phyloP scores from a whole-genome alignment of 768 basidiomycete genomes.

The Fistulinella prunicolor region DNA sequence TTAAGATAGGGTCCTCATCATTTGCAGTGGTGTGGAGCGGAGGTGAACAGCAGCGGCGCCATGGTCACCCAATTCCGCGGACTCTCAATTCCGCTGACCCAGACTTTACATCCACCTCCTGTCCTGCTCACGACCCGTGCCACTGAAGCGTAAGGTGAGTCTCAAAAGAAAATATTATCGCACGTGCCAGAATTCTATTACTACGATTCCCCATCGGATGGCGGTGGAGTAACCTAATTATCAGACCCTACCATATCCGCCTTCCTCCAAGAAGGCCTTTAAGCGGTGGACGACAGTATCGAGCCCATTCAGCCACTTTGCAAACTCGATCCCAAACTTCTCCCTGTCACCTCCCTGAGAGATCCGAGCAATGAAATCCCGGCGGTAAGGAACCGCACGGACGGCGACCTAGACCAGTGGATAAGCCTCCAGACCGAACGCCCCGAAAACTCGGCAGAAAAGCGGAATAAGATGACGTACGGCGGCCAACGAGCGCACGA shows the following conservation, averaged over 20 bases:
- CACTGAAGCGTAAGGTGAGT: slow-evolving; percentile 1
- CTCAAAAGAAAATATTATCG: not conserved
- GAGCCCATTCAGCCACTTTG: slow-evolving; percentile 62
- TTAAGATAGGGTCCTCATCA: no score
- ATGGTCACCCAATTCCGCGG: slow-evolving; percentile 17
- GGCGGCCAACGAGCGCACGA: slow-evolving; percentile 52
- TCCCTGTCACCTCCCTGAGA: slow-evolving; percentile 61
- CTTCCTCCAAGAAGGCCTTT: slow-evolving; percentile 54
- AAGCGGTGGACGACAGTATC: slow-evolving; percentile 51
- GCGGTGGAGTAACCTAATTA: not conserved
- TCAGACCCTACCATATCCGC: slow-evolving; percentile 55
- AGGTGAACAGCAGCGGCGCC: slow-evolving; percentile 5
- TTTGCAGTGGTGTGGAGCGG: slow-evolving; percentile 1
- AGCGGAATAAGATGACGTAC: slow-evolving; percentile 22
- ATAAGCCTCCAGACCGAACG: not conserved
- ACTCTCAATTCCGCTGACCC: slow-evolving; percentile 6
- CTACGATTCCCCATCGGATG: slow-evolving; percentile 20
- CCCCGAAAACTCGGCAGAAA: not conserved
- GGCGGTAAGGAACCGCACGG: slow-evolving; percentile 58
- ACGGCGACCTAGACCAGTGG: slow-evolving; percentile 47
- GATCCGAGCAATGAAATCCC: slow-evolving; percentile 60
- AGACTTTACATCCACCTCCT: no score
- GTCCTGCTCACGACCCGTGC: not conserved
- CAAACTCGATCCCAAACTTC: slow-evolving; percentile 55
- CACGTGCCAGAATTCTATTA: slow-evolving; percentile 20